These are phyloP conservation scores for Triticum timopheevii DNA, from an alignment of 176 grass and related monocot species.

Conservation along the genomic window DNA sequence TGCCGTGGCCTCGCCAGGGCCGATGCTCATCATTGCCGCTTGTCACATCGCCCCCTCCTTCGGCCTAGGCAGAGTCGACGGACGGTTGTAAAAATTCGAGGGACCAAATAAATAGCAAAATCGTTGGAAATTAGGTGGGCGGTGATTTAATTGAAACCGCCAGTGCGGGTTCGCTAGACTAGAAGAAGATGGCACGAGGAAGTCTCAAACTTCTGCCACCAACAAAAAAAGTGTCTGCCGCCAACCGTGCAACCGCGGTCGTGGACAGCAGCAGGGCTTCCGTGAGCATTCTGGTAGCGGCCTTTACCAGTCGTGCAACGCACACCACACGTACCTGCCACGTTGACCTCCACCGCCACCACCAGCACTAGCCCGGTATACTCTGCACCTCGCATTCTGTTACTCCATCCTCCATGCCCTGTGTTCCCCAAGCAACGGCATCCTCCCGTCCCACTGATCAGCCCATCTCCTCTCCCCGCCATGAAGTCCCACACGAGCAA, in stretches of 20 bases:
- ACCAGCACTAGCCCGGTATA: background rate
- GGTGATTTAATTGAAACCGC: too few relatives aligned
- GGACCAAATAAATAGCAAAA: too few relatives aligned
- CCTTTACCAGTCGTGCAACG: slow-evolving; percentile 10
- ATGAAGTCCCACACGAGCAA: slow-evolving; percentile 38
- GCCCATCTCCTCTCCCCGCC: background rate
- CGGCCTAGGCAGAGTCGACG: too few relatives aligned
- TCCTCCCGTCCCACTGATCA: background rate
- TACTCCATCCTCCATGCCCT: background rate
- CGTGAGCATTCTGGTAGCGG: background rate
- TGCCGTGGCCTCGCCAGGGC: too few relatives aligned
- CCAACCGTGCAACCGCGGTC: background rate
- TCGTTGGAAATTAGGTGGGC: too few relatives aligned
- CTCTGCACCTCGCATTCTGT: background rate
- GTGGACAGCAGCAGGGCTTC: background rate
- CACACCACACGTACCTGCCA: background rate
- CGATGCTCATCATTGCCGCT: too few relatives aligned
- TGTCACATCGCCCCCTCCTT: too few relatives aligned
- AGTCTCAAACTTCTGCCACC: background rate
- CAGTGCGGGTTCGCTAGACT: too few relatives aligned
- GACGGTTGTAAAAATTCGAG: too few relatives aligned
- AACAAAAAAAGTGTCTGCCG: background rate
- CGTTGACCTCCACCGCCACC: slow-evolving; percentile 24
- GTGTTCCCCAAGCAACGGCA: background rate
- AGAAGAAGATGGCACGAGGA: background rate